Evolutionary conservation across 78 protist species (phyloP).

Genomic region (Monosiga brevicollis): DNA sequence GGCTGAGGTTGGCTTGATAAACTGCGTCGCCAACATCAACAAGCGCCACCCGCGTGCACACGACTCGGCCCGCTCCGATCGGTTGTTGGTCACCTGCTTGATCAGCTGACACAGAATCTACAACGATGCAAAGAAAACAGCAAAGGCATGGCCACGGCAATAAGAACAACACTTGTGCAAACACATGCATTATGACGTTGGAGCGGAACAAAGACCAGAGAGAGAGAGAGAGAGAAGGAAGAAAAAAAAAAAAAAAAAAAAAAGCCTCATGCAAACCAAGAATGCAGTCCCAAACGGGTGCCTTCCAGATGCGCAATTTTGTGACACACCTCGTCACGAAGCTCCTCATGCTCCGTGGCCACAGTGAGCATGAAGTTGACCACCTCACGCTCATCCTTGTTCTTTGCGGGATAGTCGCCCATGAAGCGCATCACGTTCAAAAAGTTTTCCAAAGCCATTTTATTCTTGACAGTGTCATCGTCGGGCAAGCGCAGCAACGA

Average conservation of each 20-base stretch:
- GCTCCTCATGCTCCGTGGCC: not conserved
- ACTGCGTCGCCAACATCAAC: not conserved
- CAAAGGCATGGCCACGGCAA: too few relatives aligned
- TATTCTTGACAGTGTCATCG: not conserved
- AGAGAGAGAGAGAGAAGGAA: too few relatives aligned
- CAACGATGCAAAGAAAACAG: too few relatives aligned
- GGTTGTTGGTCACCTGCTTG: slow-evolving; percentile 3
- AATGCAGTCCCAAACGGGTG: too few relatives aligned
- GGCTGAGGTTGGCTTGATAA: not conserved
- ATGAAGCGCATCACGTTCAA: slow-evolving; percentile 5
- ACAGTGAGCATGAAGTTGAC: not conserved
- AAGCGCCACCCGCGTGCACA: not conserved
- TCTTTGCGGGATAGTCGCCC: slow-evolving; percentile 17
- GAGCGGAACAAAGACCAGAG: too few relatives aligned
- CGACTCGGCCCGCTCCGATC: not conserved
- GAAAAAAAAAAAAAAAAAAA: too few relatives aligned
- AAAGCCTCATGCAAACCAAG: too few relatives aligned
- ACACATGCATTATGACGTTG: too few relatives aligned
- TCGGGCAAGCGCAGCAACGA: not conserved
- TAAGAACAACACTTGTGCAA: too few relatives aligned
- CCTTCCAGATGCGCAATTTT: too few relatives aligned
- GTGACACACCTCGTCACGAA: slow-evolving; percentile 5
- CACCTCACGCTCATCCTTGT: not conserved
- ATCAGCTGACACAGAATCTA: slow-evolving; percentile 8
- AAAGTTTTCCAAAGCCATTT: not conserved